phyloP scores from a whole-genome alignment of 2,329 filamentous ascomycete genomes.

The Botryotinia convoluta region DNA sequence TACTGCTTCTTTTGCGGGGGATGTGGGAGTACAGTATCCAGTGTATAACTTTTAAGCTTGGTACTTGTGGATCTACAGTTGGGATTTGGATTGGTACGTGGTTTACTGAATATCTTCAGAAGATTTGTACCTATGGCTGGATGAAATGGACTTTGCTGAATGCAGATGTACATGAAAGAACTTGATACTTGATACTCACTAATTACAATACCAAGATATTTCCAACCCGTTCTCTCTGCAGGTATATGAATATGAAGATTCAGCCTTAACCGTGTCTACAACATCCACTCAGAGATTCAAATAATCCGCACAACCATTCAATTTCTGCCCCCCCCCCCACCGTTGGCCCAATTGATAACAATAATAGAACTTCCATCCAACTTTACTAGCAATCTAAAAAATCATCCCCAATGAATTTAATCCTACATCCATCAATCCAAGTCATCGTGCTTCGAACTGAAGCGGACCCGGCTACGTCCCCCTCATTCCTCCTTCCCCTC shows the following conservation, averaged over 20 bases:
- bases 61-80: no score
- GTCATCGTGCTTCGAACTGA: neutral
- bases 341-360: neutral
- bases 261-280: fast-evolving
- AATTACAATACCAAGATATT: neutral
- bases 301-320: neutral
- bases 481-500: neutral
- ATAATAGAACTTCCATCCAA: no score
- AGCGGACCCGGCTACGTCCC: neutral
- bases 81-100: neutral
- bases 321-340: neutral
- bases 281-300: neutral
- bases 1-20: neutral
- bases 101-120: neutral
- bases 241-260: neutral
- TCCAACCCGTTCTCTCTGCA: neutral
- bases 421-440: neutral
- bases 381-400: neutral
- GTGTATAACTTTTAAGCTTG: neutral
- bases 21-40: neutral
- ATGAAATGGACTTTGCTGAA: neutral
- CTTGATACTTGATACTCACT: neutral
- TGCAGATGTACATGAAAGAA: neutral
- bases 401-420: neutral
- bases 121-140: neutral